Percentiles rank a stretch among this genome's conserved stretches.
Evolutionary conservation across 768 basidiomycete species (phyloP).

Genomic region (Macrolepiota dolichaula): DNA sequence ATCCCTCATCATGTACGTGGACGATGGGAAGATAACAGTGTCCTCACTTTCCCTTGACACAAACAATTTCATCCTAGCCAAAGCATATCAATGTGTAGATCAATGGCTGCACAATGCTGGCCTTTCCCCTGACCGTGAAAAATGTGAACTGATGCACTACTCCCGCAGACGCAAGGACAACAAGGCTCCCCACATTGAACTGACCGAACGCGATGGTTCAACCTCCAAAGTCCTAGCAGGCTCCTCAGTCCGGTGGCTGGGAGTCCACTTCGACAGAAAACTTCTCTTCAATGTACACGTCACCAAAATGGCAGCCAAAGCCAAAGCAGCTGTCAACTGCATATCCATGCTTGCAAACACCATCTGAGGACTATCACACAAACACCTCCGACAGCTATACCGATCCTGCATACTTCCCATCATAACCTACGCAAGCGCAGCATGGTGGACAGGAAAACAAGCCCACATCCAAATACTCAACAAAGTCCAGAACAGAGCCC

Average conservation of each 20-base stretch:
- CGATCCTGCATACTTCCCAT: conserved; percentile 26
- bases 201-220: conserved; percentile 1
- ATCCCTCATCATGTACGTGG: conserved; percentile 24
- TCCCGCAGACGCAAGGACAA: conserved; percentile 6
- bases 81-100: conserved; percentile 13
- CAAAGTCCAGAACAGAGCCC: conserved; percentile 25
- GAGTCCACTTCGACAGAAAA: conserved; percentile 28
- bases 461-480: conserved; percentile 19
- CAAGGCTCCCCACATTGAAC: conserved; percentile 12
- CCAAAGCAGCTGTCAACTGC: conserved; percentile 19
- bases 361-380: conserved; percentile 27
- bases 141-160: conserved; percentile 28
- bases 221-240: conserved; percentile 4
- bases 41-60: conserved; percentile 22
- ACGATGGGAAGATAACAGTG: conserved; percentile 26
- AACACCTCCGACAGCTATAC: conserved; percentile 25
- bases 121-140: conserved; percentile 16
- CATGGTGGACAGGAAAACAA: conserved; percentile 28
- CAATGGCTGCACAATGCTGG: conserved; percentile 18
- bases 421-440: conserved; percentile 28
- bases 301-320: conserved; percentile 20
- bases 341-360: conserved; percentile 32
- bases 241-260: conserved; percentile 26
- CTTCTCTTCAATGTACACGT: conserved; percentile 31
- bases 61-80: conserved; percentile 17